phyloP scores from a whole-genome alignment of 139 green algal species.

The Tetraselmis chui region DNA sequence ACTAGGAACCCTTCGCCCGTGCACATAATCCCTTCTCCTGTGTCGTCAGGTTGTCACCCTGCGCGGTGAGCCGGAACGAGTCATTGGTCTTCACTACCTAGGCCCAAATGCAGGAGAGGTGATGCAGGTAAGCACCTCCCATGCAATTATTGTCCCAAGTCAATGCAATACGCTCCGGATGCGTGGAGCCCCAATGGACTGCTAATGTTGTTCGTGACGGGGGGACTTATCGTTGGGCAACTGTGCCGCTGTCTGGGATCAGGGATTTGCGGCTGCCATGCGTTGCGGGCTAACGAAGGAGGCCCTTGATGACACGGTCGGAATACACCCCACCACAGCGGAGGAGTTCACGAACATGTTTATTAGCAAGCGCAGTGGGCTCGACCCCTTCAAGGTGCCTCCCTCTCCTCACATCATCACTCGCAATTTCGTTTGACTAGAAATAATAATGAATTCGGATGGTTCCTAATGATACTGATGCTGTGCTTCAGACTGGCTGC shows the following conservation, averaged over 20 bases:
- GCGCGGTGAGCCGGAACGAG: constrained; percentile 23
- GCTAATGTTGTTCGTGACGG: too few relatives aligned
- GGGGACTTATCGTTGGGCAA: not conserved
- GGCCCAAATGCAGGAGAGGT: constrained; percentile 44
- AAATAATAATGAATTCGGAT: too few relatives aligned
- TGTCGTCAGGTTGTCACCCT: not conserved
- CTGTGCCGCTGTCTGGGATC: not conserved
- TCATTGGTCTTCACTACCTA: constrained; percentile 41
- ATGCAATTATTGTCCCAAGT: not conserved
- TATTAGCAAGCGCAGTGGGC: constrained; percentile 41
- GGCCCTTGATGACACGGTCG: constrained; percentile 27
- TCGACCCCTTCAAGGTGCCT: constrained; percentile 32
- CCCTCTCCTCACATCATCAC: too few relatives aligned
- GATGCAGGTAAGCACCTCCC: constrained; percentile 12
- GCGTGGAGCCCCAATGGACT: too few relatives aligned
- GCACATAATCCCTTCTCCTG: not conserved
- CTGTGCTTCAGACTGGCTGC: constrained; percentile 27
- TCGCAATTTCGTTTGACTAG: too few relatives aligned
- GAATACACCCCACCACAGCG: constrained; percentile 26
- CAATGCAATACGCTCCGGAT: not conserved
- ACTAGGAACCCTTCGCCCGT: too few relatives aligned
- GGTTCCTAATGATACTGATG: too few relatives aligned
- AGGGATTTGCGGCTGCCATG: constrained; percentile 29
- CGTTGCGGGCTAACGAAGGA: constrained; percentile 19
- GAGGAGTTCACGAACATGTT: constrained; percentile 40